These are phyloP conservation scores for Rhodosorus marinus DNA, from an alignment of 23 red algal genomes.

Conservation along the genomic window DNA sequence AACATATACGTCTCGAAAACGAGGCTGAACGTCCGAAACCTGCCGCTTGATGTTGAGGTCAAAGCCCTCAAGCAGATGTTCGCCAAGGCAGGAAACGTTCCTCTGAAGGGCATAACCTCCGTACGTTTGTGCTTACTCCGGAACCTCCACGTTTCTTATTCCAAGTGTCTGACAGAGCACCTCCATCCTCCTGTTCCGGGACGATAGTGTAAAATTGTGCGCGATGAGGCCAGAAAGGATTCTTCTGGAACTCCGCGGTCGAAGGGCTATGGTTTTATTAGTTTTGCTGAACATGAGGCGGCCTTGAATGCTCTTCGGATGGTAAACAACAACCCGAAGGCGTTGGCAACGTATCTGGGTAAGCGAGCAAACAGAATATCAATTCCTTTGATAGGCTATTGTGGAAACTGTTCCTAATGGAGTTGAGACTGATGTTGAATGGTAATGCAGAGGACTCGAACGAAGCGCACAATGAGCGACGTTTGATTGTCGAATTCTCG, in stretches of 20 bases:
- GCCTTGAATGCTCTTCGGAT: constrained; percentile 14
- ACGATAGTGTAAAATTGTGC: constrained; percentile 12
- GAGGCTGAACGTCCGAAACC: constrained; percentile 34
- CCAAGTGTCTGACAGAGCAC: no score
- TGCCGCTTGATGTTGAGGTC: constrained; percentile 37
- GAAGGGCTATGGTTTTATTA: constrained; percentile 73
- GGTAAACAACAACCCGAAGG: constrained; percentile 35
- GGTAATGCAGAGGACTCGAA: background rate
- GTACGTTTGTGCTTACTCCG: no score
- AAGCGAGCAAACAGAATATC: no score
- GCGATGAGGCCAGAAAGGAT: constrained; percentile 5
- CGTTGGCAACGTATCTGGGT: constrained; percentile 14
- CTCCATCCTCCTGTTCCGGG: no score
- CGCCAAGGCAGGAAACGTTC: constrained; percentile 3
- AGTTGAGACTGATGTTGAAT: background rate
- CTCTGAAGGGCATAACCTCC: no score
- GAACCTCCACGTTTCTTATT: no score
- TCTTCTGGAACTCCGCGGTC: constrained; percentile 18
- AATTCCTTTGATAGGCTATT: no score
- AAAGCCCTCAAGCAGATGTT: constrained; percentile 27
- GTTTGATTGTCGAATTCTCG: constrained; percentile 66
- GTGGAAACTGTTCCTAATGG: no score
- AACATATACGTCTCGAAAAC: constrained; percentile 60
- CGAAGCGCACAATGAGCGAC: constrained; percentile 2
- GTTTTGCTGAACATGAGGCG: constrained; percentile 21